Conservation (phyloP, 805 yeast genomes). For the Saturnispora silvae region DNA sequence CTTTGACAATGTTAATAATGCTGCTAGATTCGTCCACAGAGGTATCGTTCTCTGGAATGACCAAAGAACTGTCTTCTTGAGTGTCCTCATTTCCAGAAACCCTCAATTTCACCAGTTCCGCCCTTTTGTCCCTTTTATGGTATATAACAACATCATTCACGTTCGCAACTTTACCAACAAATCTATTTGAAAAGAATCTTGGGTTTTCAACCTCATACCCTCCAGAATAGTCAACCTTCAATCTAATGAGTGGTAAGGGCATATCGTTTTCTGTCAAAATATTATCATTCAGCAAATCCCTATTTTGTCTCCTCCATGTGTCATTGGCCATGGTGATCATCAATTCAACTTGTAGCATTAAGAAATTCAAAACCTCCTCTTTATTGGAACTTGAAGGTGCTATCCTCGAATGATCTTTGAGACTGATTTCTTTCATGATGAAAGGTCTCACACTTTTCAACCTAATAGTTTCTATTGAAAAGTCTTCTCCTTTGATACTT, state of each 20-base stretch:
- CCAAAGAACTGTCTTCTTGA: slow-evolving; percentile 9
- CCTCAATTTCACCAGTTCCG: slow-evolving; percentile 9
- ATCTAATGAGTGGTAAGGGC: slow-evolving; percentile 75
- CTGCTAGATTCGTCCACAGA: slow-evolving; percentile 17
- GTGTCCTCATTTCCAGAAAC: neutral
- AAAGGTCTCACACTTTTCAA: slow-evolving; percentile 76
- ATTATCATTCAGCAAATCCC: slow-evolving; percentile 18
- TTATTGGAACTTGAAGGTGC: slow-evolving; percentile 52
- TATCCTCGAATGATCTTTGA: slow-evolving; percentile 42
- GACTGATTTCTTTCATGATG: slow-evolving; percentile 52
- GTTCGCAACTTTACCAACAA: slow-evolving; percentile 87
- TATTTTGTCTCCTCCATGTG: slow-evolving; percentile 32
- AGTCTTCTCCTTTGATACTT: slow-evolving; percentile 47
- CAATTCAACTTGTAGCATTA: slow-evolving; percentile 53
- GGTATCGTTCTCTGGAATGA: slow-evolving; percentile 9
- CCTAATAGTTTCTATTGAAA: slow-evolving; percentile 47
- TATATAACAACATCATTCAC: slow-evolving; percentile 76
- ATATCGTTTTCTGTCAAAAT: slow-evolving; percentile 26
- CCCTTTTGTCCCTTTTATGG: slow-evolving; percentile 32
- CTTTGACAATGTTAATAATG: slow-evolving; percentile 46
- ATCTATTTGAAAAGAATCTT: slow-evolving; percentile 76
- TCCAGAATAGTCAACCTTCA: slow-evolving; percentile 82
- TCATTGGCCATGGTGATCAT: slow-evolving; percentile 51
- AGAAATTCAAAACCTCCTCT: slow-evolving; percentile 47
- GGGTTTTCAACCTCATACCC: slow-evolving; percentile 91